These are phyloP conservation scores for Silene uniflora DNA, from an alignment of 148 eudicot species.

Conservation along the genomic window DNA sequence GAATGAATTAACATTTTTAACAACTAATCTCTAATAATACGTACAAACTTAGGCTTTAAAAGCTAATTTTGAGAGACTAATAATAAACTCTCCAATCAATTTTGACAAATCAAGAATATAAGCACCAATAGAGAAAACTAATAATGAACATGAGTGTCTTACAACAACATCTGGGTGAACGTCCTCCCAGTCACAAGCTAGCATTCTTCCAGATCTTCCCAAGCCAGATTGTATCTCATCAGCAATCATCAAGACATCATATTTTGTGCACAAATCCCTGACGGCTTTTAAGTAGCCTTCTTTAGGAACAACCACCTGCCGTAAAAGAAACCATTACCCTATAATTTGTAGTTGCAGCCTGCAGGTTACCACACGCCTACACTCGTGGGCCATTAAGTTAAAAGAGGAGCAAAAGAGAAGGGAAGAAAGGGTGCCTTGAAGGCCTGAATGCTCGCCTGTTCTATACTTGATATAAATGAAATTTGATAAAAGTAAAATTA, in stretches of 20 bases:
- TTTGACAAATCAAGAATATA: background rate
- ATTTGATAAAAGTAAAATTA: background rate
- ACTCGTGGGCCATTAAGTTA: background rate
- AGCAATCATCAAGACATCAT: conserved; percentile 85
- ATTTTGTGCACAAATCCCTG: conserved; percentile 86
- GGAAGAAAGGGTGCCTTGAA: background rate
- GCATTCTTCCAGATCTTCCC: conserved; percentile 89
- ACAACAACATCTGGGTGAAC: conserved; percentile 84
- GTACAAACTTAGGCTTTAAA: no score
- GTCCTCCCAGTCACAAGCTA: conserved; percentile 96
- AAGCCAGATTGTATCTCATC: conserved; percentile 99
- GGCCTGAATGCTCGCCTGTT: background rate
- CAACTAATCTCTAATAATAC: no score
- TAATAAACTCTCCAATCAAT: no score
- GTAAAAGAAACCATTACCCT: conserved; percentile 9
- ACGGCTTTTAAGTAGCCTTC: conserved; percentile 87
- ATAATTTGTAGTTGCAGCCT: background rate
- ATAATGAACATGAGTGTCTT: conserved; percentile 26
- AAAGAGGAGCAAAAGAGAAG: background rate
- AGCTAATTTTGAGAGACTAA: no score
- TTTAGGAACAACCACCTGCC: conserved; percentile 83
- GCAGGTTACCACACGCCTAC: no score
- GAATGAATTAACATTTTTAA: no score
- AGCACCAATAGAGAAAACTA: background rate
- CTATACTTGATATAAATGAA: background rate